Base-by-base conservation (phyloP, 768 basidiomycete species). In the Collybia sordida region DNA sequence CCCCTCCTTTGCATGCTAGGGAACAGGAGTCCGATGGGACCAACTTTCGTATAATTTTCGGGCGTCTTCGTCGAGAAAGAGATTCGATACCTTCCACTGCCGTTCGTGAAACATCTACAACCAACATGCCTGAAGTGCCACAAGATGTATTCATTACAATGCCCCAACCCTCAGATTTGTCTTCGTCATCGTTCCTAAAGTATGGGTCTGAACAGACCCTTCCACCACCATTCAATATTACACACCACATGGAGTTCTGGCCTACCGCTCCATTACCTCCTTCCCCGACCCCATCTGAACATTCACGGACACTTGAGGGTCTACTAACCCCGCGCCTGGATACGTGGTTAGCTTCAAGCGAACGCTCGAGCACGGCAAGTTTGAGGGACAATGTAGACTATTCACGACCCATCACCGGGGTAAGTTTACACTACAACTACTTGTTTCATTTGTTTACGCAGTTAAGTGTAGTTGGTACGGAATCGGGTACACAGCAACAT, bases 341-440 rank as follows among this genome's bases (percentile, higher is more conserved):
- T 15, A 54, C 49, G 50, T 50, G 46, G 18, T 44, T 56, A 21
- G 56, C 47, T 17, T 54, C 56, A 14, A 59, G 58, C 14, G 50
- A 59, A 23, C 55, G 66, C 6, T 64, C 64, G 2, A 73, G 67
- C 55, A 51, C 58, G 22, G 52, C 64, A 28, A 73, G 72, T 60
- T 58, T 73, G 42, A 61, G 71, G 38, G 72, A 73, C 54, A 53
- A 73, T 51, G 67, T 71, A 39, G 72, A 73, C 47, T 73, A 73
- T 52, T 67, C 70, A 24, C 59, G 72, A 41, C 69, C 70, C 15
- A 70, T 72, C 25, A 63, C 59, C 37, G 67, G 64, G 46, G 66
- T 70, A 48, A 18, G 67, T 56, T 14, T 3, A 0, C 3, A 21
- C 15, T 23, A 1, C 31, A 17, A 28, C 1, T 21, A 1, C 17